phyloP scores from a whole-genome alignment of 768 basidiomycete genomes.

The Boletus vinaceobasis region DNA sequence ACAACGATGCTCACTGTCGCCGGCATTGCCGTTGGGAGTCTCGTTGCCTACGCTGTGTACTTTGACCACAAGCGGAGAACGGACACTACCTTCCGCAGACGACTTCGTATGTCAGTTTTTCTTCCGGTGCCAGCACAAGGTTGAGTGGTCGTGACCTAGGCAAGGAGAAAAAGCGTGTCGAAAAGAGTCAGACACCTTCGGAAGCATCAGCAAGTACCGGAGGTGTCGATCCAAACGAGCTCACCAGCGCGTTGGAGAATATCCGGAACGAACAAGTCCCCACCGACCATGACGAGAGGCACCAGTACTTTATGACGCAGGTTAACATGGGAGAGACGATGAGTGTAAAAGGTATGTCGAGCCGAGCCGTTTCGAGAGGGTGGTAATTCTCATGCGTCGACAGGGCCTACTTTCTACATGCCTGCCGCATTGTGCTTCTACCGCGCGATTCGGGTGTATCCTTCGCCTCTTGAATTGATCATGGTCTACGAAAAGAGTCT shows the following conservation, averaged over 20 bases:
- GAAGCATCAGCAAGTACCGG: conserved; percentile 24
- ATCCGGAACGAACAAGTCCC: conserved; percentile 71
- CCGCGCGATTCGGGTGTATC: conserved; percentile 91
- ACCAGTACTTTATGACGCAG: conserved; percentile 89
- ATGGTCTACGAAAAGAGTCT: conserved; percentile 93
- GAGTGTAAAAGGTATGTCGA: conserved; percentile 57
- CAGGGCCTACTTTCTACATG: conserved; percentile 77
- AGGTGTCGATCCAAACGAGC: conserved; percentile 46
- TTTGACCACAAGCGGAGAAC: conserved; percentile 95
- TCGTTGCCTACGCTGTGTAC: conserved; percentile 82
- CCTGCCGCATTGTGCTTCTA: conserved; percentile 88
- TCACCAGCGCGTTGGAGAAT: conserved; percentile 61
- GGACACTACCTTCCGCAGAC: conserved; percentile 83
- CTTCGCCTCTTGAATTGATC: conserved; percentile 89
- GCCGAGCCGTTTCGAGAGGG: not conserved
- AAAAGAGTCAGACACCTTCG: conserved; percentile 57
- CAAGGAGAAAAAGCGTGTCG: conserved; percentile 88
- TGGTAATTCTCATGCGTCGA: conserved; percentile 1
- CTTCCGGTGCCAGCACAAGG: not conserved
- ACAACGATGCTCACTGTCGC: conserved; percentile 41
- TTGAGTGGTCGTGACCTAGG: conserved; percentile 43
- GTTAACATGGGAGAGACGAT: conserved; percentile 86
- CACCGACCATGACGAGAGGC: conserved; percentile 67
- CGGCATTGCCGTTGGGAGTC: conserved; percentile 46
- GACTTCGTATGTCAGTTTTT: conserved; percentile 60